Conservation (phyloP, 2,329 filamentous ascomycete genomes). For the Aspergillus carbonarius region DNA sequence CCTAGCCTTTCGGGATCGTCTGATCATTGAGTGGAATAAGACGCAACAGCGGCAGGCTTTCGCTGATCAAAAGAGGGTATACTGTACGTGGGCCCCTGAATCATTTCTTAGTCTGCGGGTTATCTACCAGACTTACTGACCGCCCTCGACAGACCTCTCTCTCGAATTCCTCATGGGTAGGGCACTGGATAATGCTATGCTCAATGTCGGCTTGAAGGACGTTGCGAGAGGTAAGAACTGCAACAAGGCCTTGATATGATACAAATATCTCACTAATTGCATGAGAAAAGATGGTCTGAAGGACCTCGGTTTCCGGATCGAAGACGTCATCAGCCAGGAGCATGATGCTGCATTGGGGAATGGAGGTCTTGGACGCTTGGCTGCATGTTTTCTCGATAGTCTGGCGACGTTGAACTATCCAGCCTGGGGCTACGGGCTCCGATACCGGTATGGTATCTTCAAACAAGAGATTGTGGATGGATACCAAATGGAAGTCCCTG, state of each 20-base stretch:
- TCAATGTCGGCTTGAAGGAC: constrained; percentile 88
- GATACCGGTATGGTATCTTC: constrained; percentile 97
- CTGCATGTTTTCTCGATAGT: constrained; percentile 96
- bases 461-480: constrained; percentile 99
- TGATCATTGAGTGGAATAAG: constrained; percentile 96
- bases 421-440: constrained; percentile 94
- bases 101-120: background rate
- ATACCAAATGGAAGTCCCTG: constrained; percentile 96
- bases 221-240: constrained; percentile 68
- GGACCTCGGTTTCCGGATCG: constrained; percentile 93
- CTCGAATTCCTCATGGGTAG: constrained; percentile 98
- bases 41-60: constrained; percentile 96
- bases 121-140: background rate
- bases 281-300: constrained; percentile 66
- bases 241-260: constrained; percentile 12
- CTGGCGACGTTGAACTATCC: constrained; percentile 92
- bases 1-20: constrained; percentile 85
- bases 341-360: constrained; percentile 96
- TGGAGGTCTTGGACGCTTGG: constrained; percentile 88
- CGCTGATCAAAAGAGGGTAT: constrained; percentile 86
- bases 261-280: constrained; percentile 18
- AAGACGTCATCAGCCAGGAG: constrained; percentile 92
- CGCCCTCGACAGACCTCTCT: constrained; percentile 66
- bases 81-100: constrained; percentile 58
- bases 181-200: constrained; percentile 96